Base-by-base conservation (phyloP, 192 early-diverging fungal genomes). In the Coemansia sp. region DNA sequence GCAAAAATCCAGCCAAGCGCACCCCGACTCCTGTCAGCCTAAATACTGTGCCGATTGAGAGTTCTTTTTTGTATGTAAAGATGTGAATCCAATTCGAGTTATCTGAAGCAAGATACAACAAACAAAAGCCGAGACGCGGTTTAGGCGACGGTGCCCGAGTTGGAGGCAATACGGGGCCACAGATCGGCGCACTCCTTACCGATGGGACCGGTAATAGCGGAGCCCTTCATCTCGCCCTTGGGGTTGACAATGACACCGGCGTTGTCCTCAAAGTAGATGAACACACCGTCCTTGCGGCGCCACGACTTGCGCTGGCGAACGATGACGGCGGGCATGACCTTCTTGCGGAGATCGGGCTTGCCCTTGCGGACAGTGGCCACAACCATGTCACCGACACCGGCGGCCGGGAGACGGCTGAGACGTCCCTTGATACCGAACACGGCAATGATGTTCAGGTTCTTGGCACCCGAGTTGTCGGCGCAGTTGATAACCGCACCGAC, bases 391-490 rank as follows among this genome's bases (percentile, higher is more conserved):
- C 97, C 97, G 63, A 89, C 89, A 83, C 91, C 93, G 80, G 90
- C 94, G 61, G 94, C 90, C 39, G 97, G 97, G 56, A 99, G 86
- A 79, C 94, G 85, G 88, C 93, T 96, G 30, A 99, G 83, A 76
- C 94, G 89, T 62, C 88, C 92, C 81, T 92, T 87, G 69, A 98
- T 91, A 53, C 93, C 91, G 68, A 85, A 85, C 75, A 99, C 97
- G 67, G 94, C 87, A 69, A 99, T 96, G 68, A 99, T 86, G 88
- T 98, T 96, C 62, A 99, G 85, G 90, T 99, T 99, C 90, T 99
- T 99, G 77, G 97, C 97, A 45, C 97, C 97, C 80, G 94, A 97
- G 93, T 99, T 99, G 81, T 99, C 97, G 55, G 97, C 97, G 78
- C 95, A 98, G 86, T 99, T 99, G 88, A 98, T 97, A 62, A 98